Percentiles rank a stretch among this genome's conserved stretches.
Conservation (phyloP, 2,329 filamentous ascomycete species). For the Calcarisporium arbuscula region DNA sequence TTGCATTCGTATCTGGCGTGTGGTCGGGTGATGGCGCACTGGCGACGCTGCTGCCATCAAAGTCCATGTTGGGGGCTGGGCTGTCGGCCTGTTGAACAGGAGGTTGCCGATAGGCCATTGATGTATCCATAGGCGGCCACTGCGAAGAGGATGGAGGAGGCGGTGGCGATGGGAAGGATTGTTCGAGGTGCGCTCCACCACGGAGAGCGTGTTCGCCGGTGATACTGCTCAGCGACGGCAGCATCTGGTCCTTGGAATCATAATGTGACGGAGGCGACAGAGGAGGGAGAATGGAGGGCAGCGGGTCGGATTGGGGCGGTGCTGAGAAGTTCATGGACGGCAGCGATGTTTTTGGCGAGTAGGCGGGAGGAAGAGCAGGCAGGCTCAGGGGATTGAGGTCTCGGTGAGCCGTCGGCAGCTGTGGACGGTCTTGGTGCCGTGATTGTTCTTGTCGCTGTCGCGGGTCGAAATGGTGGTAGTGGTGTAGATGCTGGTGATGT, state of each 20-base stretch:
- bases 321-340: conserved; percentile 19
- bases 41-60: conserved; percentile 35
- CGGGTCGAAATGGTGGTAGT: conserved; percentile 9
- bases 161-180: conserved; percentile 15
- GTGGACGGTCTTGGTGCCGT: neutral
- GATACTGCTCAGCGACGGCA: conserved; percentile 31
- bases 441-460: neutral
- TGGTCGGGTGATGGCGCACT: conserved; percentile 41
- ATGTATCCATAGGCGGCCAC: conserved; percentile 45
- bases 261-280: conserved; percentile 16
- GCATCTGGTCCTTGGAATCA: conserved; percentile 21
- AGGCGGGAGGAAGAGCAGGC: conserved; percentile 11
- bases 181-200: too few species aligned
- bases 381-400: neutral
- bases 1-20: conserved; percentile 32
- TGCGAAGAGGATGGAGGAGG: conserved; percentile 18
- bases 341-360: conserved; percentile 14
- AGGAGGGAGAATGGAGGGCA: conserved; percentile 19
- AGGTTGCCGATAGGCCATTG: conserved; percentile 35
- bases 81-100: conserved; percentile 33
- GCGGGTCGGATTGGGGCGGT: conserved; percentile 18
- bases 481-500: conserved; percentile 3
- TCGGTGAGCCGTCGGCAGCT: conserved; percentile 4
- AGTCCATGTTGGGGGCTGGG: conserved; percentile 42
- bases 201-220: conserved; percentile 21